Evolutionary conservation across 202 grass and related monocot species (phyloP).

Genomic region (Sporobolus alterniflorus): DNA sequence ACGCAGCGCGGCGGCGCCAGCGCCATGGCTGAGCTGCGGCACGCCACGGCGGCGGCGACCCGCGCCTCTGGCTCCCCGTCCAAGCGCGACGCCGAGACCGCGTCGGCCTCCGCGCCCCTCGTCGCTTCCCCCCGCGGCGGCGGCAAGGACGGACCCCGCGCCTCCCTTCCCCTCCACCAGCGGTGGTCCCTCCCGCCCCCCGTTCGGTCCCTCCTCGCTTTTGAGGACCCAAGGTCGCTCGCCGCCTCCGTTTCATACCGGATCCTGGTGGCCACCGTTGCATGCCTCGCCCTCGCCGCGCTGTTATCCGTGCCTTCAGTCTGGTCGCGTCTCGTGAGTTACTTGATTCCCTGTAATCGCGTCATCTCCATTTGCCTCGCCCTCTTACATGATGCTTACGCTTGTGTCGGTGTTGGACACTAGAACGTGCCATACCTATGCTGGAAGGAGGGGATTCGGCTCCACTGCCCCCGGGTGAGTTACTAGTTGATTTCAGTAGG

Average conservation of each 20-base stretch:
- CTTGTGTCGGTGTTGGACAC: conserved; percentile 4
- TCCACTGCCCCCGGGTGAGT: conserved; percentile 86
- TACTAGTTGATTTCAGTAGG: conserved; percentile 5
- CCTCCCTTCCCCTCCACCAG: conserved; percentile 37
- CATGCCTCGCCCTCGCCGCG: conserved; percentile 45
- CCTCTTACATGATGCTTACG: conserved; percentile 26
- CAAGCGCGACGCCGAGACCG: conserved; percentile 54
- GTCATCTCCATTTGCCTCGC: background rate
- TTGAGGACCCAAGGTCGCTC: conserved; percentile 74
- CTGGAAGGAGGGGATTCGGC: conserved; percentile 89
- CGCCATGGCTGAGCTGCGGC: conserved; percentile 87
- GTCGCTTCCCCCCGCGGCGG: conserved; percentile 35
- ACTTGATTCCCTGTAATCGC: background rate
- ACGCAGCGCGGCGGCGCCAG: conserved; percentile 18
- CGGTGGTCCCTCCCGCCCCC: conserved; percentile 41
- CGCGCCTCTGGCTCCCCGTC: conserved; percentile 53
- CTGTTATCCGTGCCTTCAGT: conserved; percentile 67
- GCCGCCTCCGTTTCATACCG: conserved; percentile 64
- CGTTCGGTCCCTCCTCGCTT: conserved; percentile 66
- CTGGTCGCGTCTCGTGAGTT: conserved; percentile 83
- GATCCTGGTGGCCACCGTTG: conserved; percentile 65
- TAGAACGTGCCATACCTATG: conserved; percentile 90
- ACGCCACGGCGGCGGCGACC: conserved; percentile 60
- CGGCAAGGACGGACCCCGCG: conserved; percentile 59
- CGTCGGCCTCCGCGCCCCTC: conserved; percentile 43